Evolutionary conservation across 1,139 yeast species (phyloP).

Genomic region (Wickerhamomyces sp.): DNA sequence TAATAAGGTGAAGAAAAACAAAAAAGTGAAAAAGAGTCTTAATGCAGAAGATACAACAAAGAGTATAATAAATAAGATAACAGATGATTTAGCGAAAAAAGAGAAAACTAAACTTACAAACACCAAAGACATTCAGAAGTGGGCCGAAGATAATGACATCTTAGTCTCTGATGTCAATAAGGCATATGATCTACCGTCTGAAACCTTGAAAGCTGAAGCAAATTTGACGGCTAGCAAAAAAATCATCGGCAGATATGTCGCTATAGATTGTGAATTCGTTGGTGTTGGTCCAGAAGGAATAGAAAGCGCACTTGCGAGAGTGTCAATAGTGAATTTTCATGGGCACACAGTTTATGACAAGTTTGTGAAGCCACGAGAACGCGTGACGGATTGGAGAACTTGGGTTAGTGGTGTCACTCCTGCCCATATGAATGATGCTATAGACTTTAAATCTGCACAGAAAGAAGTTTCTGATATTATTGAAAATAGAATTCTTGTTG

Average conservation of each 20-base stretch:
- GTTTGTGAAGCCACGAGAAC: conserved; percentile 70
- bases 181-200: conserved; percentile 12
- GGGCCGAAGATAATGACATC: conserved; percentile 21
- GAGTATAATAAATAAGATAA: conserved; percentile 15
- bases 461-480: conserved; percentile 44
- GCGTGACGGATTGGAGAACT: conserved; percentile 88
- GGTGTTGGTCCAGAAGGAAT: conserved; percentile 77
- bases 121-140: conserved; percentile 6
- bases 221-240: conserved; percentile 17
- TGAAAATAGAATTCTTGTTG: conserved; percentile 57
- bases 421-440: conserved; percentile 60
- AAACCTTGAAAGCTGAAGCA: conserved; percentile 7
- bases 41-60: conserved; percentile 5
- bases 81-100: conserved; percentile 11
- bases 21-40: conserved; percentile 4
- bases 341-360: conserved; percentile 70
- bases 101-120: conserved; percentile 7
- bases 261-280: conserved; percentile 93
- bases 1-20: conserved; percentile 5
- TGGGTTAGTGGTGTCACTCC: conserved; percentile 91
- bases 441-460: conserved; percentile 65
- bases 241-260: conserved; percentile 62
- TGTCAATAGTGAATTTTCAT: conserved; percentile 78
- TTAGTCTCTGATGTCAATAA: conserved; percentile 14
- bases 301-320: conserved; percentile 76